These are phyloP conservation scores for Simplicillium sp. DNA, from an alignment of 2,329 filamentous ascomycete genomes.

Conservation along the genomic window DNA sequence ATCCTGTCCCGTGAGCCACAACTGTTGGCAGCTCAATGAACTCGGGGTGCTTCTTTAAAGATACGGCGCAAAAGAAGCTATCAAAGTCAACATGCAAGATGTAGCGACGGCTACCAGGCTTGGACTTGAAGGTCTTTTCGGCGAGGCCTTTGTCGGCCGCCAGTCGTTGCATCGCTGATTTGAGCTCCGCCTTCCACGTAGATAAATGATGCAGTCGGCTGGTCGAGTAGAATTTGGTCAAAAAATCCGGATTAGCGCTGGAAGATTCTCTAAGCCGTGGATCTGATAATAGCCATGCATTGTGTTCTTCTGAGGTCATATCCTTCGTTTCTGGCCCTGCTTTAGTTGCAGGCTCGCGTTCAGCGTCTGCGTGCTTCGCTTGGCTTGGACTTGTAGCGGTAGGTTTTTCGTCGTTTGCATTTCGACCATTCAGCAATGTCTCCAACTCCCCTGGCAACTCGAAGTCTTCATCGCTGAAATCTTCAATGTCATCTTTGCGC, in stretches of 20 bases:
- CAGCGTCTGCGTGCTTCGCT: neutral
- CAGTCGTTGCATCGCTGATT: slow-evolving; percentile 75
- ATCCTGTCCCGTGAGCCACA: slow-evolving; percentile 78
- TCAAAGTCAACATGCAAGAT: slow-evolving; percentile 97
- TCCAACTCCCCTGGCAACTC: neutral
- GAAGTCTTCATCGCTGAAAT: neutral
- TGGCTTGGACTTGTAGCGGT: slow-evolving; percentile 13
- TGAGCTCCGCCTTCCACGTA: slow-evolving; percentile 92
- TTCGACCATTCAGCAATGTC: slow-evolving; percentile 8
- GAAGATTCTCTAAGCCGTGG: slow-evolving; percentile 81
- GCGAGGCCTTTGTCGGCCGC: slow-evolving; percentile 56
- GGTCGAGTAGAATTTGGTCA: slow-evolving; percentile 91
- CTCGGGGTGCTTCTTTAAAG: slow-evolving; percentile 66
- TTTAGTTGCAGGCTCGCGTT: neutral
- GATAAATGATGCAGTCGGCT: slow-evolving; percentile 92
- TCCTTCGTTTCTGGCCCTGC: slow-evolving; percentile 36
- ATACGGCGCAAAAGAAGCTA: slow-evolving; percentile 95
- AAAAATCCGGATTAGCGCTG: slow-evolving; percentile 83
- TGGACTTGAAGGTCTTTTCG: slow-evolving; percentile 35
- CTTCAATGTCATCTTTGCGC: no score
- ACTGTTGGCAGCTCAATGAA: slow-evolving; percentile 71
- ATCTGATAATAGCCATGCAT: slow-evolving; percentile 73
- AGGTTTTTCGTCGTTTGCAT: neutral
- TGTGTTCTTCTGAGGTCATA: slow-evolving; percentile 87
- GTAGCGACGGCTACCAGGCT: slow-evolving; percentile 62